Base-by-base conservation (phyloP, 2,329 filamentous ascomycete species). In the Colletotrichum cordylinicola region DNA sequence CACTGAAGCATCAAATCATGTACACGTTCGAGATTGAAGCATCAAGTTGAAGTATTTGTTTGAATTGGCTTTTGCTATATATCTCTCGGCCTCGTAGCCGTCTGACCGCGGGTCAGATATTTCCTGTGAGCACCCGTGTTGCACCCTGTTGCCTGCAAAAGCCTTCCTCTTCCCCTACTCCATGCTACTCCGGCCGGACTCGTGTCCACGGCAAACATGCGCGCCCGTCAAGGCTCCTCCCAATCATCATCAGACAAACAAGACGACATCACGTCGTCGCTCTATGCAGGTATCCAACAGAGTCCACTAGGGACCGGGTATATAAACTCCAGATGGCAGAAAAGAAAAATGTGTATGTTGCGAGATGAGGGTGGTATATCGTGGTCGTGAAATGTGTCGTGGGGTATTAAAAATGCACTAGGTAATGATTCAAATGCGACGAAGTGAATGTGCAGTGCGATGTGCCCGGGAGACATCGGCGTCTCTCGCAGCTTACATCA, bases 401-500 rank as follows among this genome's bases (percentile, higher is more conserved):
- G 39, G 55, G 68, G 39, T 75, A 70, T 69, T 67, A 61, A 67
- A 64, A 73, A 77, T 72, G 64, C 62, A 67, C 29, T 67, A 43
- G 60, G 56, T 65, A n/a, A 55, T 35, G 56, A 64, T 73, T 56
- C 73, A 64, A 52, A 56, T 72, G 56, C 62, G 69, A 21, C 33
- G 58, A 76, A 74, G 37, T 61, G 71, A 66, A 76, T 35, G 35
- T 61, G 65, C 37, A 35, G 18, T 37, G 35, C 8, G 37, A 60
- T 39, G 52, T 21, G 39, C 29, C 55, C 12, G 27, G 16, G 37
- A 65, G 48, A 29, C 27, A 15, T 39, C 4, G 27, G 37, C 39
- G 37, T 48, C 39, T 33, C 16, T 35, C 21, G 58, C 31, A 56
- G 62, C 39, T 85, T 81, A 87, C 85, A 91, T 90, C 88, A 91